Evolutionary conservation across 306 rosid species (phyloP), one percentile per base, ranked within the genome.

Genomic region (Glycine soja): DNA sequence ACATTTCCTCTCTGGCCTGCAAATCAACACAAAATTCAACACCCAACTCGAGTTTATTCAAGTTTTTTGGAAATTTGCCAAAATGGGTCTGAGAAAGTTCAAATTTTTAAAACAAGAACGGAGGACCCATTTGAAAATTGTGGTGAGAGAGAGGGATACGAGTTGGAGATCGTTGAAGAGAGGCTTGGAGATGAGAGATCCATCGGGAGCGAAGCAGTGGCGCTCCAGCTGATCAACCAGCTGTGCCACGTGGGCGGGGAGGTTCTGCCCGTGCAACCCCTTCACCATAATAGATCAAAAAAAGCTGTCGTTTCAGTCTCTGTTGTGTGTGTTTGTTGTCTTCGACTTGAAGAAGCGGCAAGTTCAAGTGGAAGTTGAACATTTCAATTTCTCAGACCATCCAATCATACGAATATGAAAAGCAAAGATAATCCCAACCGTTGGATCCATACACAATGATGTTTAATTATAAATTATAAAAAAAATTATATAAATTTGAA

Each of bases 1-100:
- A 90, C 99, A 95, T 95, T 90, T 92, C 99, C 91, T 93, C 98
- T 86, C 98, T 92, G 13, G 97, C 99, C 98, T 95, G 89, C 83
- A 88, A 80, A 66, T 10, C 13, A 63, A 85, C 50, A 59, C 8
- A 6, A 81, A 74, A 80, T 82, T 24, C 53, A 80, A 42, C 34
- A 19, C 50, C 46, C 59, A 81, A 45, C 70, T 54, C 12, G 3
- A 66, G 53, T 53, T 10, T 0, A 24, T 62, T 59, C 1, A 2
- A 3, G 2, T 32, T 56, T 24, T 56, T 30, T 0, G 3, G 10
- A 52, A n/a, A 70, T 62, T 70, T 51, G 36, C 51, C 80, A 70
- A 58, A 78, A 68, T 59, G 76, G 76, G 65, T 64, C 19, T 58
- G 6, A 16, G 51, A 38, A 57, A 36, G 19, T 64, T 30, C 3